These are phyloP conservation scores for Penicillium sp. DNA, from an alignment of 2,329 filamentous ascomycete species.

Conservation along the genomic window DNA sequence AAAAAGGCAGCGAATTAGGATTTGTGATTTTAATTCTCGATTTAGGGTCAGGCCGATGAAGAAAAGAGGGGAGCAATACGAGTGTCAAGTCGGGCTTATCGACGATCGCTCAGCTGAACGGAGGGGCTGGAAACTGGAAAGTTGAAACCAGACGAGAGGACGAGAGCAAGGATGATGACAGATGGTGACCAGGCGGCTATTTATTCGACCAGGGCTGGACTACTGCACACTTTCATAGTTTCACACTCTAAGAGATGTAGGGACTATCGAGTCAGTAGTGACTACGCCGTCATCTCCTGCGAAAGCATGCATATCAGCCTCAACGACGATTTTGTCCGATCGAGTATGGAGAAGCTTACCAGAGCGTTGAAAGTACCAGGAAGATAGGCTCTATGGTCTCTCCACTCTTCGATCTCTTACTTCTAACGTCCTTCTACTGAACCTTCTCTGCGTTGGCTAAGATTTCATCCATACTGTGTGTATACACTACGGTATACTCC, in stretches of 20 bases:
- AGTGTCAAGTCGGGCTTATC: neutral
- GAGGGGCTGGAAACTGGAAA: constrained; percentile 11
- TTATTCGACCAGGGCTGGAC: neutral
- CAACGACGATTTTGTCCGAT: neutral
- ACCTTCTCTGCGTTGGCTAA: neutral
- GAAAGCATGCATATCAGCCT: neutral
- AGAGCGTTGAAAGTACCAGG: neutral
- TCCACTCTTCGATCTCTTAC: neutral
- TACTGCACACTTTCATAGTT: neutral
- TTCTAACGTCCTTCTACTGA: neutral
- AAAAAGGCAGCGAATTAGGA: neutral
- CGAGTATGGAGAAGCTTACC: neutral
- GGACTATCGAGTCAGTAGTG: neutral
- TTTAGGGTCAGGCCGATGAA: neutral
- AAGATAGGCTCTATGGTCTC: neutral
- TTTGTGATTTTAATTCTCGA: neutral
- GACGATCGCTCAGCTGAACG: constrained; percentile 13
- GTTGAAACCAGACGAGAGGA: neutral
- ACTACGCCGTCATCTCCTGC: neutral
- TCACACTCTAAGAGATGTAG: no score
- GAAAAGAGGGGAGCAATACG: constrained; percentile 11
- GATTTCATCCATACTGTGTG: no score
- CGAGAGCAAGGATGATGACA: neutral
- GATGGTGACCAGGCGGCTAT: constrained; percentile 4
- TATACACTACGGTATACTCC: no score